Evolutionary conservation across 192 early-diverging fungal genomes (phyloP), one percentile per base, ranked within the genome.

Genomic region (Mycoemilia scoparia): DNA sequence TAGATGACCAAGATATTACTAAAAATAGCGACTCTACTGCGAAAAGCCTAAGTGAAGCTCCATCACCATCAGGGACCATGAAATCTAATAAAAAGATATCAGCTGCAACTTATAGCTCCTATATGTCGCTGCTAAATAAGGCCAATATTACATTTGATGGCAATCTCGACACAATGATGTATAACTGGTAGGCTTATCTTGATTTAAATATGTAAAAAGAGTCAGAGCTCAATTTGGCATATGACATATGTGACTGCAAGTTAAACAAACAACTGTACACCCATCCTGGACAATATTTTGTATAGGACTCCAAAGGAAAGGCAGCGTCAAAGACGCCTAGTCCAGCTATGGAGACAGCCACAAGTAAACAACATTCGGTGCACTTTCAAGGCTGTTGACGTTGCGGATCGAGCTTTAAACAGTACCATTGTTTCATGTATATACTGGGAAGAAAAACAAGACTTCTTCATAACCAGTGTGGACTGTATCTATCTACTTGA

Each of bases 401-500:
- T 64, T 4, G 58, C 60, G 11, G 64, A 73, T 10, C 57, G 68
- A 5, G 59, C 63, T 31, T 66, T 60, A 15, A 76, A 77, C 57
- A 69, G 60, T 33, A 71, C 79, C 27, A 67, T 80, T 4, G 73
- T 83, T 10, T 83, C 80, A 3, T 84, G 80, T 43, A 79, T 84
- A 51, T 84, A 72, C 51, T 84, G 77, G 76, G 58, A 67, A 22
- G 71, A 74, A 42, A 63, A 56, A 29, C 68, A 73, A 26, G 76
- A 80, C 24, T 84, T 68, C 41, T 80, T 76, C 49, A 70, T 84
- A 19, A 84, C 80, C 9, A 78, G 75, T 9, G 77, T 80, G 10
- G 80, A 84, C 43, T 80, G 73, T 45, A 76, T 84, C 31, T 71
- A 77, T 44, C 38, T 80, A 41, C 46, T 84, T 5, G 80, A 84